Evolutionary conservation across 2,329 filamentous ascomycete genomes (phyloP).

Genomic region (Stagonosporopsis tanaceti): DNA sequence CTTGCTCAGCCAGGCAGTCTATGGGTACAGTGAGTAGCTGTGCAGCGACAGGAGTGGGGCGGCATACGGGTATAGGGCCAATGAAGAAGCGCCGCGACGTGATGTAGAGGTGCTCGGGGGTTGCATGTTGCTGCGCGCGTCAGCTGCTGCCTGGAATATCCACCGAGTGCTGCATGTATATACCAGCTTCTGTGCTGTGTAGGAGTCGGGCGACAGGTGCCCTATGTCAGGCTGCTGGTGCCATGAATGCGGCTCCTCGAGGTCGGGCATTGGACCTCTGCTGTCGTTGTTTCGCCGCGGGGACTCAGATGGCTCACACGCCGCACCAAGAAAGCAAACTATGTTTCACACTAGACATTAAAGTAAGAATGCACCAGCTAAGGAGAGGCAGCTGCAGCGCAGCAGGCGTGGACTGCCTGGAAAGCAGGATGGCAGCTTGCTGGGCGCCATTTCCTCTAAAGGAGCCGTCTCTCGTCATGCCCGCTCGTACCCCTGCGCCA

Average conservation of each 20-base stretch:
- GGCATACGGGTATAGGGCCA: conserved; percentile 64
- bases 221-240: conserved; percentile 43
- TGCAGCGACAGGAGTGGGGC: conserved; percentile 5
- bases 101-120: conserved; percentile 67
- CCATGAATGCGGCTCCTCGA: conserved; percentile 40
- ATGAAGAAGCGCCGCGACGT: conserved; percentile 71
- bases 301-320: conserved; percentile 23
- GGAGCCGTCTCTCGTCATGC: conserved; percentile 32
- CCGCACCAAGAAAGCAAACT: conserved; percentile 21
- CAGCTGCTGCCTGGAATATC: conserved; percentile 8
- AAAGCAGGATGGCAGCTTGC: conserved; percentile 24
- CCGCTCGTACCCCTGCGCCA: conserved; percentile 34
- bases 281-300: conserved; percentile 23
- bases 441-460: conserved; percentile 13
- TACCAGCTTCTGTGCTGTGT: conserved; percentile 64
- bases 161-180: conserved; percentile 17
- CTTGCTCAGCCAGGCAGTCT: conserved; percentile 68
- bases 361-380: conserved; percentile 16
- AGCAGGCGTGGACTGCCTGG: conserved; percentile 17
- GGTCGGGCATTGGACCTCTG: conserved; percentile 41
- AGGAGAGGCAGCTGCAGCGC: conserved; percentile 29
- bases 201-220: conserved; percentile 57
- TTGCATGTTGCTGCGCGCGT: conserved; percentile 63
- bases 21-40: conserved; percentile 23
- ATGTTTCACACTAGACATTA: conserved; percentile 29